Base-by-base conservation (phyloP, 106 monocot genomes). In the Posidonia australis region DNA sequence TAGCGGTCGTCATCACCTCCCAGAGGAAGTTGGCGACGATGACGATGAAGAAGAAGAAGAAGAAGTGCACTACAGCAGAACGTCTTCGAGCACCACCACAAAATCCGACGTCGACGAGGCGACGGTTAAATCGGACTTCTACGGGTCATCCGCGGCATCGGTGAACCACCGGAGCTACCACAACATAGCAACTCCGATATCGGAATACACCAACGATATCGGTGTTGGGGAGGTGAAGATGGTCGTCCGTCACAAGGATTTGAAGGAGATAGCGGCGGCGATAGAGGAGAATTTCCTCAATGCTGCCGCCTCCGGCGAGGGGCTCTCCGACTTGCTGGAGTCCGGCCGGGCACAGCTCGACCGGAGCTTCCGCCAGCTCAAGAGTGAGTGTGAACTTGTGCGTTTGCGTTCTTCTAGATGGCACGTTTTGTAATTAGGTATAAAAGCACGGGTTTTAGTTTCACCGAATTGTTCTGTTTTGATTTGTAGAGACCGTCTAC, bases 401-500 rank as follows among this genome's bases (percentile, higher is more conserved):
- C n/a, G n/a, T n/a, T n/a, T n/a, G n/a, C n/a, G 13, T 24, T 10
- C n/a, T 26, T 55, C 12, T 1, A 22, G 24, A 22, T 55, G 21
- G 54, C 20, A 25, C 24, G 7, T 6, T 55, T 10, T 0, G 25
- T 55, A 55, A 26, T 24, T 55, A n/a, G n/a, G n/a, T n/a, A n/a
- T 5, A 55, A 7, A 55, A 55, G 10, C 25, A 60, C 31, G 22
- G 57, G 27, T 60, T 4, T 31, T 31, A 1, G 12, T 60, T 36
- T 36, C 36, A 36, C 36, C 36, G 2, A 36, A 36, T 36, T 36
- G 36, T 7, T 21, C 41, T 11, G 20, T 60, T 57, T 3, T n/a
- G n/a, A n/a, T n/a, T 71, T 76, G 47, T 49, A 94, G 93, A 94
- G 80, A 94, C 84, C 24, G 89, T 94, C 66, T 94, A 94, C 68